A percentile compares a stretch with the other conserved stretches of the same genome.
These are phyloP conservation scores for Gryganskiella cystojenkinii DNA, from an alignment of 192 early-diverging fungal species.

Conservation along the genomic window DNA sequence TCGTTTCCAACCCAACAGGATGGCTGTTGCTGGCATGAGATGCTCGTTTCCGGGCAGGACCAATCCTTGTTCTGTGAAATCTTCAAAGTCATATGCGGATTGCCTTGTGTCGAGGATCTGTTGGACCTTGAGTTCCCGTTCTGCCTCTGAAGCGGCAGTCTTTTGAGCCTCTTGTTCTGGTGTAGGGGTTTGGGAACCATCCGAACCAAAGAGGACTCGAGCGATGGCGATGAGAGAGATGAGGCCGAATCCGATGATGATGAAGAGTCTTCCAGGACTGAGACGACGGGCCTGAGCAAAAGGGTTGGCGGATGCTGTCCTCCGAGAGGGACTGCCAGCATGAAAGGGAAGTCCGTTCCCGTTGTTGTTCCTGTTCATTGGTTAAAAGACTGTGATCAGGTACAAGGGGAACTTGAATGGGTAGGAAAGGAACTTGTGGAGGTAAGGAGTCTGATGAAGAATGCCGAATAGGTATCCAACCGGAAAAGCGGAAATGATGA, in stretches of 20 bases:
- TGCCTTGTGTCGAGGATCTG: slow-evolving; percentile 34
- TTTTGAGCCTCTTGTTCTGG: background rate
- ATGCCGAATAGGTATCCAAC: background rate
- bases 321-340: background rate
- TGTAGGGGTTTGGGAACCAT: background rate
- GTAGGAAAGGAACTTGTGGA: background rate
- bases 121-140: slow-evolving; percentile 23
- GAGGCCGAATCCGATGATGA: slow-evolving; percentile 20
- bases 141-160: slow-evolving; percentile 16
- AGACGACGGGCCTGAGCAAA: slow-evolving; percentile 10
- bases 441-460: background rate
- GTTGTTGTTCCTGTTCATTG: slow-evolving; percentile 12
- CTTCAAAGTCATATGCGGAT: slow-evolving; percentile 39
- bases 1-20: slow-evolving; percentile 63
- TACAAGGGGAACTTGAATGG: background rate
- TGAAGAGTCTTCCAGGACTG: slow-evolving; percentile 21
- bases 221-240: slow-evolving; percentile 18
- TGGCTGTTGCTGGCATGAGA: slow-evolving; percentile 57
- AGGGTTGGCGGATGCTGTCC: background rate
- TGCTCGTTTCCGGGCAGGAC: slow-evolving; percentile 24
- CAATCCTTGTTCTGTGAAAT: slow-evolving; percentile 50
- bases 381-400: background rate
- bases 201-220: slow-evolving; percentile 7
- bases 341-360: slow-evolving; percentile 25
- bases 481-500: background rate